Evolutionary conservation across 1,284 basidiomycete species (phyloP), one percentile per base, ranked within the genome.

Genomic region (Kwoniella shivajii): DNA sequence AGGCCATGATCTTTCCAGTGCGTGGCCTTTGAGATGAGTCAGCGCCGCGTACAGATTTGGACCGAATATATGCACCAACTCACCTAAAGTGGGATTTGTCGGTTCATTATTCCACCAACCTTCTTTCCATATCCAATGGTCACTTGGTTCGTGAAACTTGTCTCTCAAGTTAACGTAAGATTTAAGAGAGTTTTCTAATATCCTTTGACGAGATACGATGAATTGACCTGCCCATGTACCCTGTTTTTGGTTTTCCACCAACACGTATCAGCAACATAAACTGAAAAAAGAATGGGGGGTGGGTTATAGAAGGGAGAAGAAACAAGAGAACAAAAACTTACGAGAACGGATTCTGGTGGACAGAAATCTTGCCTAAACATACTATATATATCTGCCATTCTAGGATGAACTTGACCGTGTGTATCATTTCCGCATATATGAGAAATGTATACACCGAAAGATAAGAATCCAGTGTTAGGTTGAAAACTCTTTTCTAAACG

Each of bases 221-320:
- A 76, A 76, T 54, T 76, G 74, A 9, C 74, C 74, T 16, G 74
- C 74, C 68, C 71, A 76, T 9, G 74, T 73, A 3, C 66, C 61
- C 70, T 72, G 30, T 6, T 50, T n/a, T n/a, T n/a, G n/a, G n/a
- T n/a, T n/a, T n/a, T n/a, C n/a, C n/a, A n/a, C n/a, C n/a, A n/a
- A n/a, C n/a, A n/a, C n/a, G n/a, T n/a, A 48, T 38, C 10, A 16
- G 13, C n/a, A 18, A 45, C 39, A 1, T 20, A 10, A 47, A 29
- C 34, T 10, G n/a, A 36, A 36, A 10, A 36, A 16, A 6, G n/a
- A 33, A 33, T 3, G 10, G 13, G 22, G 4, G 5, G 26, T 10
- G 27, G 50, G 6, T 29, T 26, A 42, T 29, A 31, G 16, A 14
- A 22, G 20, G 13, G 16, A 24, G 48, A 13, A 34, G 27, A 41